phyloP scores from a whole-genome alignment of 768 basidiomycete species.

The Tylopilus balloui region DNA sequence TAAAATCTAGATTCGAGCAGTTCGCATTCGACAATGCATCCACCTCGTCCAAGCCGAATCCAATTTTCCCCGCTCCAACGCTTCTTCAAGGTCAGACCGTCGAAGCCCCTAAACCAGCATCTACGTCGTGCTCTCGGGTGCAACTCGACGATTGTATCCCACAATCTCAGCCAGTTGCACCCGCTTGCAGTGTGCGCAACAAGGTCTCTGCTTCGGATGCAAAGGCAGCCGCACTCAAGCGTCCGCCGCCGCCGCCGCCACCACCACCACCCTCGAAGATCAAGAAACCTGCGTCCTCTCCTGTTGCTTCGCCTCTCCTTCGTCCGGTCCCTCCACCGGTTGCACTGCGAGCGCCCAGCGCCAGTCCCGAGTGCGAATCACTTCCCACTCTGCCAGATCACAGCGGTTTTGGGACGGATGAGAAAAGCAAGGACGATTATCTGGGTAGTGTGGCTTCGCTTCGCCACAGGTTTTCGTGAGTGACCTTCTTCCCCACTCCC shows the following conservation, averaged over 20 bases:
- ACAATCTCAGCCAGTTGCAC: slow-evolving; percentile 21
- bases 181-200: slow-evolving; percentile 37
- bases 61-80: not conserved
- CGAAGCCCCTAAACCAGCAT: slow-evolving; percentile 26
- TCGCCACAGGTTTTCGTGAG: slow-evolving; percentile 48
- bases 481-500: slow-evolving; percentile 7
- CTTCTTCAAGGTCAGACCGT: slow-evolving; percentile 11
- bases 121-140: slow-evolving; percentile 40
- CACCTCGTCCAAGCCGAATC: slow-evolving; percentile 4
- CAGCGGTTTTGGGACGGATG: slow-evolving; percentile 3
- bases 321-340: slow-evolving; percentile 46
- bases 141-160: slow-evolving; percentile 27
- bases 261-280: slow-evolving; percentile 46
- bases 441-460: slow-evolving; percentile 37
- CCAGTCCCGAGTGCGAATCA: slow-evolving; percentile 19
- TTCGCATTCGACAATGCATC: slow-evolving; percentile 43
- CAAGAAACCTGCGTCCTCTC: slow-evolving; percentile 36
- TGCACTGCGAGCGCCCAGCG: slow-evolving; percentile 15
- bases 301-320: slow-evolving; percentile 45
- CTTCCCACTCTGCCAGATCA: not conserved
- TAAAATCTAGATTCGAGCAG: slow-evolving; percentile 69
- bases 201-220: slow-evolving; percentile 55
- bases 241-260: slow-evolving; percentile 61
- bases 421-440: slow-evolving; percentile 14
- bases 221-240: slow-evolving; percentile 36